Conservation (phyloP, 2,329 filamentous ascomycete species). For the Penicillium sp. region DNA sequence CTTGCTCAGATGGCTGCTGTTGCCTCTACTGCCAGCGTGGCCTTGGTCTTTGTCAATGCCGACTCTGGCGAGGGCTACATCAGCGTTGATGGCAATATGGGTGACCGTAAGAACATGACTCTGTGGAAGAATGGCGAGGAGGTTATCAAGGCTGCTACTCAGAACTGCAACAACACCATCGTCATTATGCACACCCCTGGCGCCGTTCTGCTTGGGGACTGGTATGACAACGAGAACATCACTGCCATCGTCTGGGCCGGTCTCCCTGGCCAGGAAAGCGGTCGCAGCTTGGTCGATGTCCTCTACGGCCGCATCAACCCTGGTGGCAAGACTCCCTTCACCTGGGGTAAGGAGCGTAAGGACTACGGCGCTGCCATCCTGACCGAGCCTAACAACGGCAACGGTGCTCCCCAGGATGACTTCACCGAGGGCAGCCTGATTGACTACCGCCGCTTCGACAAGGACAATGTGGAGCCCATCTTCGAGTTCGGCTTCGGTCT, state of each 20-base stretch:
- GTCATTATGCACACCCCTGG: constrained; percentile 87
- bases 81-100: constrained; percentile 75
- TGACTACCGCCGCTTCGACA: constrained; percentile 56
- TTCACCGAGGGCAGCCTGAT: constrained; percentile 65
- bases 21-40: constrained; percentile 55
- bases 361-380: constrained; percentile 61
- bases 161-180: constrained; percentile 81
- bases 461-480: constrained; percentile 56
- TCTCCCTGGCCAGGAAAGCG: constrained; percentile 73
- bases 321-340: constrained; percentile 64
- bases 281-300: constrained; percentile 72
- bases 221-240: constrained; percentile 64
- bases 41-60: constrained; percentile 87
- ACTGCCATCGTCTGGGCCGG: constrained; percentile 76
- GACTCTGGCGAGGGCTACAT: constrained; percentile 87
- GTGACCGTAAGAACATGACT: constrained; percentile 90
- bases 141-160: constrained; percentile 77
- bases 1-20: constrained; percentile 53
- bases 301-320: constrained; percentile 70
- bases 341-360: constrained; percentile 55
- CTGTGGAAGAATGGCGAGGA: constrained; percentile 82
- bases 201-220: constrained; percentile 72
- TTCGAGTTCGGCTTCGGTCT: constrained; percentile 66
- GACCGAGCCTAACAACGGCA: constrained; percentile 60
- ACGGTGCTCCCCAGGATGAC: constrained; percentile 58